Percentiles rank a stretch among this genome's conserved stretches.
Conservation (phyloP, 495 filamentous ascomycete genomes). For the Penicillium tannophilum region DNA sequence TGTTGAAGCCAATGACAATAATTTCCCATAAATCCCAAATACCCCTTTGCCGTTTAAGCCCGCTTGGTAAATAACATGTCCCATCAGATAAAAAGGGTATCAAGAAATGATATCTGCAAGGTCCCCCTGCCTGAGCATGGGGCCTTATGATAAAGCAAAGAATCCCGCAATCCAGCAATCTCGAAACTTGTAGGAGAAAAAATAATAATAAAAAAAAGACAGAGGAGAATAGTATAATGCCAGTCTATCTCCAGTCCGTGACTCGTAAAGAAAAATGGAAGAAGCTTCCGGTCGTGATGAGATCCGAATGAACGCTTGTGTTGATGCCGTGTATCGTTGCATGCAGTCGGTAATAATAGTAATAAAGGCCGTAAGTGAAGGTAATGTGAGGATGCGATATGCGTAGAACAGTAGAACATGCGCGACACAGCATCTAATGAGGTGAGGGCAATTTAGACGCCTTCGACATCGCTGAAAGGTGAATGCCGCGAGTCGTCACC, state of each 20-base stretch:
- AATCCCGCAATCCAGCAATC: constrained; percentile 16
- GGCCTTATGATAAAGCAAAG: constrained; percentile 14
- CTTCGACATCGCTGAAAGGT: constrained; percentile 47
- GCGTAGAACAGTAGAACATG: background rate
- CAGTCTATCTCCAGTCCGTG: constrained; percentile 35
- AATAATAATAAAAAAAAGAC: constrained; percentile 18
- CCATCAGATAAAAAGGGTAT: constrained; percentile 31
- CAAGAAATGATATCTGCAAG: constrained; percentile 29
- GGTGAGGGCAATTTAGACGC: constrained; percentile 39
- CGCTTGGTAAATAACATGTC: constrained; percentile 22
- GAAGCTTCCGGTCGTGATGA: constrained; percentile 27
- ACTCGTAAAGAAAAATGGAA: constrained; percentile 23
- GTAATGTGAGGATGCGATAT: background rate
- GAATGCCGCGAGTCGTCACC: constrained; percentile 42
- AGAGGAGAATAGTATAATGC: constrained; percentile 19
- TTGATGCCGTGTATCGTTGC: constrained; percentile 24
- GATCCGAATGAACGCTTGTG: constrained; percentile 29
- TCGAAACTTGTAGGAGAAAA: constrained; percentile 23
- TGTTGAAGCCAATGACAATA: constrained; percentile 8
- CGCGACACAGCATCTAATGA: constrained; percentile 19
- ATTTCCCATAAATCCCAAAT: constrained; percentile 5
- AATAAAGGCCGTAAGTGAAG: constrained; percentile 21
- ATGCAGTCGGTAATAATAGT: constrained; percentile 15
- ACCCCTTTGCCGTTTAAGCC: constrained; percentile 18
- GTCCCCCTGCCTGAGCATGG: constrained; percentile 10